Conservation (phyloP, 1,139 yeast species). For the Candida tetrigidarum region DNA sequence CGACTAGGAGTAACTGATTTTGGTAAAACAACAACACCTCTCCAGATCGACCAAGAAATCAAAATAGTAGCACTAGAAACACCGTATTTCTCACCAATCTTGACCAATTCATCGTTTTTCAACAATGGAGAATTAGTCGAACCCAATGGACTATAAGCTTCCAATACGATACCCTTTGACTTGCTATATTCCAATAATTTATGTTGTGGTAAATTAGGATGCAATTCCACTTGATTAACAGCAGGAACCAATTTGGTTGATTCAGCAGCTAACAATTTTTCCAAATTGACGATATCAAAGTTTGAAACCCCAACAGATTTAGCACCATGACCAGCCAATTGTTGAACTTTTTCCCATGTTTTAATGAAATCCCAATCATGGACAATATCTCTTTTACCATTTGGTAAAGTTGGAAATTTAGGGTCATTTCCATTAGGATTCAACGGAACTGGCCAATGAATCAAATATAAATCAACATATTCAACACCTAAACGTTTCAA, state of each 20-base stretch:
- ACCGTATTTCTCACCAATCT: conserved; percentile 48
- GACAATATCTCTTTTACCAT: conserved; percentile 28
- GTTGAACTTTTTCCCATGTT: conserved; percentile 2
- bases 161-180: background rate
- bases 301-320: conserved; percentile 4
- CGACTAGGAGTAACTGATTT: conserved; percentile 49
- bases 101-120: conserved; percentile 41
- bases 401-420: conserved; percentile 24
- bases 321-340: conserved; percentile 1
- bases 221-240: conserved; percentile 6
- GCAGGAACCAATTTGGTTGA: conserved; percentile 1
- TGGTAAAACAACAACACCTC: conserved; percentile 56
- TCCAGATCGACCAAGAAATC: conserved; percentile 56
- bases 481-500: conserved; percentile 67
- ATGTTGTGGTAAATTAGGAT: conserved; percentile 4
- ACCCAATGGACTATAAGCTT: conserved; percentile 43
- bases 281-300: conserved; percentile 3
- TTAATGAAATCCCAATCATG: conserved; percentile 28
- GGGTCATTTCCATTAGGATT: conserved; percentile 38
- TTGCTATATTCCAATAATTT: conserved; percentile 1
- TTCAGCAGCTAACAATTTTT: conserved; percentile 1
- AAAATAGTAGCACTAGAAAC: conserved; percentile 49
- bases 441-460: conserved; percentile 80
- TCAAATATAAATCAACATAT: conserved; percentile 76
- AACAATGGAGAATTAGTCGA: conserved; percentile 56